Evolutionary conservation across 2,329 filamentous ascomycete genomes (phyloP).

Genomic region (Apiospora arundinis): DNA sequence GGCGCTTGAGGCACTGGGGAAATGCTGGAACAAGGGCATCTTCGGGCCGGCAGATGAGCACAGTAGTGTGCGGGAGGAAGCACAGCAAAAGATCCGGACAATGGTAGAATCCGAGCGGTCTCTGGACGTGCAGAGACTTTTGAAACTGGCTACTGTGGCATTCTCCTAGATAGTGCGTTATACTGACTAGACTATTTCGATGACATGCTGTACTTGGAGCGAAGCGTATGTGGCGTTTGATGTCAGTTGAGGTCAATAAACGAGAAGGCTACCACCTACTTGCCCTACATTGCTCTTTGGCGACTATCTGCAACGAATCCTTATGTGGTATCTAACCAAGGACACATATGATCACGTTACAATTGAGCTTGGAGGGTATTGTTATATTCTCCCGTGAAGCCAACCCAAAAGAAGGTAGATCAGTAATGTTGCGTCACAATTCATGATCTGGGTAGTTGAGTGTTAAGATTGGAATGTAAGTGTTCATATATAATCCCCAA

Average conservation of each 20-base stretch:
- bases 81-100: slow-evolving; percentile 41
- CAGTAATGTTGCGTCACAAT: too few relatives aligned
- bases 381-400: too few relatives aligned
- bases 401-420: too few relatives aligned
- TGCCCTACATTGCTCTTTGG: not conserved
- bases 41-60: slow-evolving; percentile 43
- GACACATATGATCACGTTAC: too few relatives aligned
- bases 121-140: slow-evolving; percentile 51
- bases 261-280: not conserved
- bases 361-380: too few relatives aligned
- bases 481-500: too few relatives aligned
- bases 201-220: not conserved
- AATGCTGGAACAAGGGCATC: slow-evolving; percentile 49
- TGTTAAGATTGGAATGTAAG: too few relatives aligned
- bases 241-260: not conserved
- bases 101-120: slow-evolving; percentile 51
- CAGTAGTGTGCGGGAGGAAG: slow-evolving; percentile 32
- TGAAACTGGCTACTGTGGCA: slow-evolving; percentile 35
- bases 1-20: slow-evolving; percentile 50
- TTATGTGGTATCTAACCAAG: too few relatives aligned
- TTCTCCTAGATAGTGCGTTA: not conserved
- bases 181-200: not conserved
- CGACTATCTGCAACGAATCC: not conserved
- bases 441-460: too few relatives aligned
- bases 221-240: not conserved